Evolutionary conservation across 2,329 filamentous ascomycete genomes (phyloP), one percentile per base, ranked within the genome.

Genomic region (Trichoderma sp.): DNA sequence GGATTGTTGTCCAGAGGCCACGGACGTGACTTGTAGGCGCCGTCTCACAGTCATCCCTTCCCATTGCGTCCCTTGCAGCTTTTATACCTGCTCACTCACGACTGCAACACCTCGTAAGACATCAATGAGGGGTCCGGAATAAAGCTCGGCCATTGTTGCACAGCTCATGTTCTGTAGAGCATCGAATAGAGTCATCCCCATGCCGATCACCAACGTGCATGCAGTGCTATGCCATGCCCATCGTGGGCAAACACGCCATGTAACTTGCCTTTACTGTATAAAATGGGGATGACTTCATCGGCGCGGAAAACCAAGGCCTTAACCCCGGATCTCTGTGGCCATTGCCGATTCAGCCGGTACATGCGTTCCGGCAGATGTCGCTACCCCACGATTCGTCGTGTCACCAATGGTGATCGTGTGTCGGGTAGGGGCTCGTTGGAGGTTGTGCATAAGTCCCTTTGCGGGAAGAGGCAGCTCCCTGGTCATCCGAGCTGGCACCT

Each of bases 121-220:
- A 63, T 45, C 34, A 55, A 55, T 62, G 60, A 63, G 60, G 60
- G 60, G 60, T 63, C 60, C 60, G 60, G 60, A 51, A 55, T 15
- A 55, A 63, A 55, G 50, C 48, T 63, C 60, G 60, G 60, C 3
- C 60, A 63, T 55, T 47, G 60, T 63, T 54, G 43, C 50, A 63
- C 50, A 45, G 44, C 50, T 43, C 60, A 24, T 48, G 30, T 63
- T 47, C 60, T 63, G 59, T 51, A 54, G 19, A 26, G 34, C 10
- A 43, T 54, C 60, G 15, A 63, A 63, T 63, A 15, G 48, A 63
- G 60, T 15, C 50, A 54, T 47, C 19, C 17, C 12, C 28, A 50
- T 34, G 60, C 45, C 60, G 60, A 63, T 63, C 60, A 39, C 48
- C 21, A 30, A 39, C 34, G 5, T 14, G 10, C 34, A 19, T 19